phyloP scores from a whole-genome alignment of 495 filamentous ascomycete species.

The Neurospora intermedia region DNA sequence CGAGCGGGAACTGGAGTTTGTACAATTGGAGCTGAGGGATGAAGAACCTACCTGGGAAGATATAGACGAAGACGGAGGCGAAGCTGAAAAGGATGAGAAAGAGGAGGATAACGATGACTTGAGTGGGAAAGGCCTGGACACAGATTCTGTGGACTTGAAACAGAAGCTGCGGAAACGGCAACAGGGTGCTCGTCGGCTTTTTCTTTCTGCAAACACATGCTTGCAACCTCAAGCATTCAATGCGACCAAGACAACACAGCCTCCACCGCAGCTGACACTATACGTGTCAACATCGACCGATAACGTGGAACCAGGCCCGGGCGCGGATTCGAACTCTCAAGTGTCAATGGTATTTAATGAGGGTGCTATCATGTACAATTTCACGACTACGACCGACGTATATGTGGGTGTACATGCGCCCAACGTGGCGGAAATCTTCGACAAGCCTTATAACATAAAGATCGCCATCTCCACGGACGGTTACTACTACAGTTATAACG shows the following conservation, averaged over 20 bases:
- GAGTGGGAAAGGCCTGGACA: background rate
- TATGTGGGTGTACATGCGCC: conserved; percentile 69
- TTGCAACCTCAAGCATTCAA: conserved; percentile 49
- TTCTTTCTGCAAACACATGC: conserved; percentile 75
- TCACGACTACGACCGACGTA: conserved; percentile 48
- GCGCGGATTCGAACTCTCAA: conserved; percentile 34
- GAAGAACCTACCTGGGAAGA: background rate
- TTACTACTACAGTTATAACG: conserved; percentile 53
- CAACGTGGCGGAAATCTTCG: conserved; percentile 40
- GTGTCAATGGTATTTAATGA: conserved; percentile 27
- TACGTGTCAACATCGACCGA: conserved; percentile 59
- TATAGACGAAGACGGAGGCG: background rate
- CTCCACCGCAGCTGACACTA: conserved; percentile 62
- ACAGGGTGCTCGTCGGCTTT: conserved; percentile 41
- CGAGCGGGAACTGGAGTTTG: conserved; percentile 1
- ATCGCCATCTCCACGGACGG: conserved; percentile 73
- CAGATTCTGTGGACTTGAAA: background rate
- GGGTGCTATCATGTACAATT: conserved; percentile 52
- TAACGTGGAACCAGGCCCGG: conserved; percentile 59
- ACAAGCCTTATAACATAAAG: conserved; percentile 60
- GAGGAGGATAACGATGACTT: background rate
- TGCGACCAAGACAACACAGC: conserved; percentile 21
- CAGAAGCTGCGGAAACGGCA: conserved; percentile 18
- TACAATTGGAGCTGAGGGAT: conserved; percentile 12
- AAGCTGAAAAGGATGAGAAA: too few species aligned